phyloP scores from a whole-genome alignment of 2,329 filamentous ascomycete genomes.

The Phialemonium atrogriseum region DNA sequence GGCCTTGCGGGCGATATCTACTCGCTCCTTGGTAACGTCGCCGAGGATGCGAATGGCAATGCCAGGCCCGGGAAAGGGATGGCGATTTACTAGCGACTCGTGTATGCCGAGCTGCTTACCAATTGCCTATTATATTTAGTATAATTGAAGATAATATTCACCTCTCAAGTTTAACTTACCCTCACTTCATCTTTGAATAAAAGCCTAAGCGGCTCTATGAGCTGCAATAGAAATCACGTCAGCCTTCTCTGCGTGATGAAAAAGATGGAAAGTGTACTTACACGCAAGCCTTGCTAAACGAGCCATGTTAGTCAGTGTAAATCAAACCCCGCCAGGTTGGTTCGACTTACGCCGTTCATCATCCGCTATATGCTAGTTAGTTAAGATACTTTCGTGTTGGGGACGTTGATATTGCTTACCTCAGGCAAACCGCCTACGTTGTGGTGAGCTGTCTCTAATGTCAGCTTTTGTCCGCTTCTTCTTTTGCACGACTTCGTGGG shows the following conservation, averaged over 20 bases:
- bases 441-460: conserved; percentile 29
- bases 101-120: conserved; percentile 64
- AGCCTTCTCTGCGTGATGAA: too few relatives aligned
- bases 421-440: conserved; percentile 34
- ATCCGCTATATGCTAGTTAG: conserved; percentile 14
- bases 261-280: conserved; percentile 8
- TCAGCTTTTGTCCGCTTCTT: too few relatives aligned
- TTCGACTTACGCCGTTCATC: conserved; percentile 23
- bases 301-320: too few relatives aligned
- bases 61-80: conserved; percentile 66
- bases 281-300: too few relatives aligned
- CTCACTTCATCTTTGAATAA: conserved; percentile 85
- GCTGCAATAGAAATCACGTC: too few relatives aligned
- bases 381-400: not conserved
- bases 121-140: too few relatives aligned
- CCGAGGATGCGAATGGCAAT: conserved; percentile 76
- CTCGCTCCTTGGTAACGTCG: conserved; percentile 71
- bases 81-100: conserved; percentile 68
- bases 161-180: too few relatives aligned
- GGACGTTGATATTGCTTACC: conserved; percentile 8
- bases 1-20: conserved; percentile 70
- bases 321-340: too few relatives aligned
- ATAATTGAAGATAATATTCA: too few relatives aligned
- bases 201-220: too few relatives aligned
- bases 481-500: too few relatives aligned